Evolutionary conservation across 192 early-diverging fungal species (phyloP), one percentile per base, ranked within the genome.

Genomic region (Tieghemiomyces parasiticus): DNA sequence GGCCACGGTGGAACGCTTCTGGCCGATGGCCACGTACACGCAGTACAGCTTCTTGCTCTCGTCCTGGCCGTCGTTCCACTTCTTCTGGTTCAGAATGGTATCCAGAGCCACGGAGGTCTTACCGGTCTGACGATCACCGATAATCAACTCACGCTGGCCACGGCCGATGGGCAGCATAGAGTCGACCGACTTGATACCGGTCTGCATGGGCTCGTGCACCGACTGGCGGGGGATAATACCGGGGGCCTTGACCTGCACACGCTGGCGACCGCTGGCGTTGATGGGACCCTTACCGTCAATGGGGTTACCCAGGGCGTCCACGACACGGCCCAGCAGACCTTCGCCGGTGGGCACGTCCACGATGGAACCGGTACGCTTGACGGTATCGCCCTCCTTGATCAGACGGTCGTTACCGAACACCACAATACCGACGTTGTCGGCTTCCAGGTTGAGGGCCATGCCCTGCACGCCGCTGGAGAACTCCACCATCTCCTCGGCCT

Each of bases 81-180:
- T 87, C 88, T 93, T 96, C 79, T 98, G 93, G 90, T 98, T 98
- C 63, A 98, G 78, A 66, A 98, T 98, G 76, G 93, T 94, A 76
- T 98, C 95, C 61, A 98, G 79, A 32, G 93, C 93, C 67, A 98
- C 92, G 65, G 95, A 85, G 67, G 95, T 98, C 89, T 98, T 98
- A 70, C 95, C 95, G 64, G 95, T 98, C 74, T 98, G 95, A 86
- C 93, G 91, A 81, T 98, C 95, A 76, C 95, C 95, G 78, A 96
- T 98, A 74, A 98, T 98, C 80, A 98, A 85, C 80, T 98, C 95
- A 91, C 95, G 91, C 84, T 98, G 95, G 73, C 95, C 95, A 93
- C 95, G 92, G 71, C 95, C 95, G 64, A 98, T 95, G 63, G 95
- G 95, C 66, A 98, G 86, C 95, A 98, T 98, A 77, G 95, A 96